A percentile compares a stretch with the other conserved stretches of the same genome.
Evolutionary conservation across 192 early-diverging fungal genomes (phyloP).

Genomic region (Backusella circina): DNA sequence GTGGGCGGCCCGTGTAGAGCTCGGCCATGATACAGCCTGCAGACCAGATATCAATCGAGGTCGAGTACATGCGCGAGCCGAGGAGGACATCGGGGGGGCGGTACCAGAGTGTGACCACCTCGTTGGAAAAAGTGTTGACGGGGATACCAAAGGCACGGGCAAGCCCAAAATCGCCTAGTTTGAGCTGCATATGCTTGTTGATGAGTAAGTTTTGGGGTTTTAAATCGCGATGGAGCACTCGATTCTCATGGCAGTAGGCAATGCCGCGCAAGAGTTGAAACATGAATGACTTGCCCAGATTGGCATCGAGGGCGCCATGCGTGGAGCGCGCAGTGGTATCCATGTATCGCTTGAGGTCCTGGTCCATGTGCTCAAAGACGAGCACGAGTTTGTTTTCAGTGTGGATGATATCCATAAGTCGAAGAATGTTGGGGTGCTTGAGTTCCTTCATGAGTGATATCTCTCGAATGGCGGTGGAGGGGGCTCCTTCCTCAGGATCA

Average conservation of each 20-base stretch:
- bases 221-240: constrained; percentile 79
- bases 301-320: constrained; percentile 59
- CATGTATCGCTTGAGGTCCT: constrained; percentile 87
- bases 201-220: constrained; percentile 87
- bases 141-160: constrained; percentile 84
- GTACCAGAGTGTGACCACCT: constrained; percentile 99
- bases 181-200: constrained; percentile 70
- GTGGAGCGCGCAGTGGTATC: constrained; percentile 64
- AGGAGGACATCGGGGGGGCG: constrained; percentile 93
- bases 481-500: constrained; percentile 89
- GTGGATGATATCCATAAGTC: constrained; percentile 80
- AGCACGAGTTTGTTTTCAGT: constrained; percentile 82
- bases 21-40: constrained; percentile 98
- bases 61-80: constrained; percentile 91
- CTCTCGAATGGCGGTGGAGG: constrained; percentile 98
- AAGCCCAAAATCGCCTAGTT: constrained; percentile 85
- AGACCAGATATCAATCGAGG: constrained; percentile 97
- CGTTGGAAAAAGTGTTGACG: constrained; percentile 94
- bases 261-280: constrained; percentile 79
- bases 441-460: constrained; percentile 98
- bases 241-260: constrained; percentile 81
- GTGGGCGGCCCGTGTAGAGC: constrained; percentile 74
- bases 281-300: constrained; percentile 76
- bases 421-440: constrained; percentile 87
- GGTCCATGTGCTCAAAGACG: constrained; percentile 87